Conservation (phyloP, 345 rosid species). For the Arabidopsis arenosa region DNA sequence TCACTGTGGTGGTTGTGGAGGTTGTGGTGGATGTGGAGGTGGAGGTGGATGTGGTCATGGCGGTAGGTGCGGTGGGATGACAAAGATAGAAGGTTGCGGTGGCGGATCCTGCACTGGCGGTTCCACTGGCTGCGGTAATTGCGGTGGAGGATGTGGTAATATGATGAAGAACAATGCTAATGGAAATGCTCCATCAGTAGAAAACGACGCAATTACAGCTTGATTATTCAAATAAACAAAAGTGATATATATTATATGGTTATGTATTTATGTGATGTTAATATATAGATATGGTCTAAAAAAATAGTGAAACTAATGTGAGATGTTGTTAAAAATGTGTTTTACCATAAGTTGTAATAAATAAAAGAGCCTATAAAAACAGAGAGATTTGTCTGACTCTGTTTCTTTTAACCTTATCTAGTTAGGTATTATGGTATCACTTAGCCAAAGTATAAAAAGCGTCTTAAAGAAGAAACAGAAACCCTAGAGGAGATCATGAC, state of each 20-base stretch:
- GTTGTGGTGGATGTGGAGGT: slow-evolving; percentile 38
- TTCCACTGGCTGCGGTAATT: slow-evolving; percentile 42
- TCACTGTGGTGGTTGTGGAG: slow-evolving; percentile 41
- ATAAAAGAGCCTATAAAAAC: neutral
- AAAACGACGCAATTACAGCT: slow-evolving; percentile 26
- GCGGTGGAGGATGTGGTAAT: slow-evolving; percentile 36
- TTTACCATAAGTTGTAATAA: neutral
- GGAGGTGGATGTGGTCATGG: slow-evolving; percentile 39
- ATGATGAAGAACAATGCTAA: slow-evolving; percentile 27
- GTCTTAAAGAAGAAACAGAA: too few relatives aligned
- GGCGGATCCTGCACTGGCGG: slow-evolving; percentile 43
- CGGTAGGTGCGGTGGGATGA: slow-evolving; percentile 28
- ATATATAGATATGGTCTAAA: neutral
- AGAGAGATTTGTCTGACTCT: too few relatives aligned
- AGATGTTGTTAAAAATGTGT: neutral
- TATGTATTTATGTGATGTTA: neutral
- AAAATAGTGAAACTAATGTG: neutral
- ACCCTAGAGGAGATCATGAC: too few relatives aligned
- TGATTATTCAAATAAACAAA: slow-evolving; percentile 7
- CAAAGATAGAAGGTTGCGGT: slow-evolving; percentile 39
- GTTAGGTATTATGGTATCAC: too few relatives aligned
- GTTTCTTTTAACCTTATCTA: too few relatives aligned
- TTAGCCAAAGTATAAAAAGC: too few relatives aligned
- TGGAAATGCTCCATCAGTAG: slow-evolving; percentile 24
- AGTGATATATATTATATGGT: neutral